Percentiles rank a stretch among this genome's conserved stretches.
phyloP scores from a whole-genome alignment of 1,284 basidiomycete genomes.

The Kwoniella shivajii region DNA sequence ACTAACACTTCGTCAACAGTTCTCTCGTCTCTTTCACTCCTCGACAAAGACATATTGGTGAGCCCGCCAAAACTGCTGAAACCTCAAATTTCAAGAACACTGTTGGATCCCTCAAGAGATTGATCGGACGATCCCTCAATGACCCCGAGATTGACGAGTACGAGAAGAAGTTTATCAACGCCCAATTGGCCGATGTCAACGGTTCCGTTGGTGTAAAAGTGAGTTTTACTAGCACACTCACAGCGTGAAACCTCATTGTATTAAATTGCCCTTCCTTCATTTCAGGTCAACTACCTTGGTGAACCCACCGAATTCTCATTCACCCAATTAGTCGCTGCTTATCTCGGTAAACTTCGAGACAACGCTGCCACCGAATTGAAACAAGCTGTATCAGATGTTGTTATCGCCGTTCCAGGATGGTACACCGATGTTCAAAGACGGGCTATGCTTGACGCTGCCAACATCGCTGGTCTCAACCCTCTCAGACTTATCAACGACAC shows the following conservation, averaged over 20 bases:
- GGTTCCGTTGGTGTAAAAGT: slow-evolving; percentile 83
- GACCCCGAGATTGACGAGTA: slow-evolving; percentile 77
- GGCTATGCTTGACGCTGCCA: slow-evolving; percentile 81
- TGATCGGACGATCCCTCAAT: slow-evolving; percentile 73
- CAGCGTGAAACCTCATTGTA: neutral
- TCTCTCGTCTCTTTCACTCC: slow-evolving; percentile 89
- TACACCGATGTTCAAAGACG: slow-evolving; percentile 89
- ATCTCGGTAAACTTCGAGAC: slow-evolving; percentile 83
- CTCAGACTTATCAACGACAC: slow-evolving; percentile 94
- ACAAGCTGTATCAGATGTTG: slow-evolving; percentile 79
- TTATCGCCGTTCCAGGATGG: slow-evolving; percentile 92
- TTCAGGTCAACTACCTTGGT: slow-evolving; percentile 80
- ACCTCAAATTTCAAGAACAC: slow-evolving; percentile 98
- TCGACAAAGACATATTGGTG: slow-evolving; percentile 84
- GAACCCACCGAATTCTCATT: slow-evolving; percentile 75
- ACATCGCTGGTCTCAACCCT: slow-evolving; percentile 81
- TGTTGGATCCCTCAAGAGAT: slow-evolving; percentile 82
- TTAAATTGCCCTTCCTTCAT: neutral
- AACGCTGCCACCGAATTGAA: slow-evolving; percentile 82
- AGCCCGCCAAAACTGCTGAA: slow-evolving; percentile 92
- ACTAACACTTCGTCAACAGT: slow-evolving; percentile 55
- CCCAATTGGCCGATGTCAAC: slow-evolving; percentile 75
- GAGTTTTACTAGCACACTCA: slow-evolving; percentile 32
- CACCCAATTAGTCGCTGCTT: slow-evolving; percentile 84
- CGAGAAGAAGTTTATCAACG: slow-evolving; percentile 88